Base-by-base conservation (phyloP, 257 asterid genomes). In the Solanum infundibuliforme region DNA sequence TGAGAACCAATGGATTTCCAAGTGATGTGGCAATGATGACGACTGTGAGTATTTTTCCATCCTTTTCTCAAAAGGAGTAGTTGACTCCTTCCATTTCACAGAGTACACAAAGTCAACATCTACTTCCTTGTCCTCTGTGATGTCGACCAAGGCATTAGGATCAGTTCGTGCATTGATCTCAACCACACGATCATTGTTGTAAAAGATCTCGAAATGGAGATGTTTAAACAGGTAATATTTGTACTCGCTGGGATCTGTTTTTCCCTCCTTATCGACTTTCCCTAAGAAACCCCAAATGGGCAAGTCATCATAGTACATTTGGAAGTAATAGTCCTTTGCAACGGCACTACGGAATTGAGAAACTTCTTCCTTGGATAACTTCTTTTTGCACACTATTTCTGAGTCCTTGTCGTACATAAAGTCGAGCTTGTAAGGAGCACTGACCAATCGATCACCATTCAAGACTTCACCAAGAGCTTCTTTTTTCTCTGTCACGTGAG, bases 251-350 rank as follows among this genome's bases (percentile, higher is more conserved):
- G 94, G 94, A 86, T 92, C 93, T 62, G 91, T 65, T 87, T 89
- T 92, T 76, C 90, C 91, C 25, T 93, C 93, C 79, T 87, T 92
- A n/a, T 92, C 94, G 41, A 92, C 93, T 88, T 89, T 93, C 77
- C 95, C 94, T 20, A 93, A 48, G 89, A 93, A 93, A 85, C 94
- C 95, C 94, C 95, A 92, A 81, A 92, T 87, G 75, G 95, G 95
- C 88, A 93, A 87, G 90, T 93, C 95, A 90, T 92, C 95, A 58
- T 20, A 58, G 0, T 58, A 58, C 66, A 93, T 93, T 86, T 93
- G 91, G 77, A 93, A 93, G 89, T 92, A 93, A 84, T 93, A 93
- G 86, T 93, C 94, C 87, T 93, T 93, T 0, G 93, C 88, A 36
- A 93, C 93, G n/a, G 95, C 95, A 27, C 66, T 90, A 71, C 94